A percentile compares a stretch with the other conserved stretches of the same genome.
Evolutionary conservation across 2,329 filamentous ascomycete genomes (phyloP).

Genomic region (Parastagonospora avenae): DNA sequence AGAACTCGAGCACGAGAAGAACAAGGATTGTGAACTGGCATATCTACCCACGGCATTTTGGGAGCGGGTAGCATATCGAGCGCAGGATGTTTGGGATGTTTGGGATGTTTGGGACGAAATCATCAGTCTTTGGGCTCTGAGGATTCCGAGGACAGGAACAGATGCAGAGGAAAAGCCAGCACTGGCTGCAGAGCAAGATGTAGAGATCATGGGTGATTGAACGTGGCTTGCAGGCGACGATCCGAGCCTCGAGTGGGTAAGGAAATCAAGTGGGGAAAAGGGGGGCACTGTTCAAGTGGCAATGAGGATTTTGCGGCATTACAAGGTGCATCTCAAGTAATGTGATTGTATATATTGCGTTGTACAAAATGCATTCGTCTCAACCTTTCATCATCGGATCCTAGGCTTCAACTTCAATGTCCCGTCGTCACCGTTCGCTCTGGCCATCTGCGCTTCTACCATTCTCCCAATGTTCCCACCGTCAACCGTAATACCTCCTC

Average conservation of each 20-base stretch:
- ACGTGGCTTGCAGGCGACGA: background rate
- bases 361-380: background rate
- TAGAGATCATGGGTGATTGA: background rate
- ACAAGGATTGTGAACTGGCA: no score
- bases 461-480: slow-evolving; percentile 35
- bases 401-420: slow-evolving; percentile 29
- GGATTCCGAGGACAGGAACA: no score
- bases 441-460: slow-evolving; percentile 40
- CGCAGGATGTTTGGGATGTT: no score
- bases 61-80: no score
- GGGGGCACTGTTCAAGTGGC: background rate
- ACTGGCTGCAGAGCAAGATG: no score
- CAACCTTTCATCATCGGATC: background rate
- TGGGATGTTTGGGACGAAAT: no score
- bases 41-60: no score
- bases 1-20: no score
- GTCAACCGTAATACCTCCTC: slow-evolving; percentile 64
- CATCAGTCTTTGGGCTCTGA: no score
- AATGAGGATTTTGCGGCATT: background rate
- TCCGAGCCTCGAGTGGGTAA: background rate
- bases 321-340: background rate
- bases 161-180: no score
- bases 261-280: background rate
- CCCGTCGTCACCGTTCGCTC: slow-evolving; percentile 30
- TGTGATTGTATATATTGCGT: background rate